A percentile compares a stretch with the other conserved stretches of the same genome.
These are phyloP conservation scores for Tephrocybe rancida DNA, from an alignment of 768 basidiomycete species.

Conservation along the genomic window DNA sequence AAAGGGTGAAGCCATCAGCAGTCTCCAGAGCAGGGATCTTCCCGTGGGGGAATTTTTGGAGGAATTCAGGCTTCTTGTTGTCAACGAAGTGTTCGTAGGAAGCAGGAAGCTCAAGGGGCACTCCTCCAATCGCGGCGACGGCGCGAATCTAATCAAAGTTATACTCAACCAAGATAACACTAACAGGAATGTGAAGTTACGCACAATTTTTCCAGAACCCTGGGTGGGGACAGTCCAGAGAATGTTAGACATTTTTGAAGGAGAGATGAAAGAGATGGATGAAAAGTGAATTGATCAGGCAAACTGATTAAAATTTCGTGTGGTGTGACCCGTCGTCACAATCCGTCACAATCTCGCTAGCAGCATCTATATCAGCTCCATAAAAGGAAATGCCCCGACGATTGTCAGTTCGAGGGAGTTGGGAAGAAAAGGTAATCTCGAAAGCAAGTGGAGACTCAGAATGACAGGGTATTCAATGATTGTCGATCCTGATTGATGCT, in stretches of 20 bases:
- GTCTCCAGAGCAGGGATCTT: constrained; percentile 87
- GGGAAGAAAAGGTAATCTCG: too few relatives aligned
- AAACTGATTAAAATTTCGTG: not conserved
- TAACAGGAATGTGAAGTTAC: constrained; percentile 18
- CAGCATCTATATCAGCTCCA: not conserved
- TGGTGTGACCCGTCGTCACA: not conserved
- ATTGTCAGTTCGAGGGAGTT: not conserved
- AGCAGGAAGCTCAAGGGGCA: constrained; percentile 56
- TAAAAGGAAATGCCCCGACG: not conserved
- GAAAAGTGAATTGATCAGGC: not conserved
- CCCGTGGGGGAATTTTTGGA: constrained; percentile 74
- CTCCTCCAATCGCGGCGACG: constrained; percentile 58
- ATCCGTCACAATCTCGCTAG: constrained; percentile 1
- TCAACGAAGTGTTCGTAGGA: constrained; percentile 61
- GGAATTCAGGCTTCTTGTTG: constrained; percentile 72
- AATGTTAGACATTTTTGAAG: constrained; percentile 55
- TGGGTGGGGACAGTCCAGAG: constrained; percentile 53
- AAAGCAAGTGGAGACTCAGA: too few relatives aligned
- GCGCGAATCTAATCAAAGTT: constrained; percentile 42
- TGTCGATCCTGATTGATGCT: too few relatives aligned
- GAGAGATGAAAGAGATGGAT: constrained; percentile 20
- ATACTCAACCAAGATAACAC: not conserved
- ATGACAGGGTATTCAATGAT: too few relatives aligned
- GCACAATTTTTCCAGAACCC: constrained; percentile 47
- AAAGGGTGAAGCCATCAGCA: constrained; percentile 74